Base-by-base conservation (phyloP, 768 basidiomycete species). In the Leccinum rimulosum region DNA sequence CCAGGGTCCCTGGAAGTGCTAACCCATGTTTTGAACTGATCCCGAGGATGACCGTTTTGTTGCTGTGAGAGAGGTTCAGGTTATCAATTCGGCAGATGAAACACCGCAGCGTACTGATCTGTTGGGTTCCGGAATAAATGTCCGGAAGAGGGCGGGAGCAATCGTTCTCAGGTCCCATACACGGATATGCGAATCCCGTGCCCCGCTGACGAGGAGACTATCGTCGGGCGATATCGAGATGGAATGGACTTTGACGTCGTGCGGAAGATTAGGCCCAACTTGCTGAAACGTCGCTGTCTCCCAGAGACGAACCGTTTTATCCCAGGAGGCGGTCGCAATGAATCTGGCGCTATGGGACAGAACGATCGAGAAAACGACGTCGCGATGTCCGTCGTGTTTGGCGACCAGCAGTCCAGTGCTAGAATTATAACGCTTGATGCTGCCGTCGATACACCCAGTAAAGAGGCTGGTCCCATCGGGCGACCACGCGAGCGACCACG, bases 271-370 rank as follows among this genome's bases (percentile, higher is more conserved):
- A 2, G 66, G 65, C 12, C 61, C 66, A 5, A 65, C 31, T 50
- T 60, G 68, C 22, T 62, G 60, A 22, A 63, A 58, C 2, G 68
- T 63, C 22, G 22, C 45, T 0, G 58, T 55, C 43, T 70, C 67
- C 69, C 71, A 74, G 28, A 74, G 54, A 45, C 72, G 62, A 22
- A 71, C 57, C 2, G 71, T 74, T 22, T 52, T 66, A 22, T 73
- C 72, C 62, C 53, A 60, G 4, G 71, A 74, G 1, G 63, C 71
- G 7, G 71, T 73, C 4, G 62, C 71, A 33, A 73, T 11, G 40
- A 68, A 70, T 9, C 56, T 62, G 30, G 52, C 45, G 14, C 59
- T 53, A 28, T 54, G 63, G 10, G 69, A 71, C 31, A 68, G 14
- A 0, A n/a, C 51, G 19, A 73, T 67, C 3, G 61, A 66, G 19